A percentile compares a stretch with the other conserved stretches of the same genome.
Evolutionary conservation across 225 moss, liverwort and hornwort species (phyloP).

Genomic region (Polytrichum formosum): DNA sequence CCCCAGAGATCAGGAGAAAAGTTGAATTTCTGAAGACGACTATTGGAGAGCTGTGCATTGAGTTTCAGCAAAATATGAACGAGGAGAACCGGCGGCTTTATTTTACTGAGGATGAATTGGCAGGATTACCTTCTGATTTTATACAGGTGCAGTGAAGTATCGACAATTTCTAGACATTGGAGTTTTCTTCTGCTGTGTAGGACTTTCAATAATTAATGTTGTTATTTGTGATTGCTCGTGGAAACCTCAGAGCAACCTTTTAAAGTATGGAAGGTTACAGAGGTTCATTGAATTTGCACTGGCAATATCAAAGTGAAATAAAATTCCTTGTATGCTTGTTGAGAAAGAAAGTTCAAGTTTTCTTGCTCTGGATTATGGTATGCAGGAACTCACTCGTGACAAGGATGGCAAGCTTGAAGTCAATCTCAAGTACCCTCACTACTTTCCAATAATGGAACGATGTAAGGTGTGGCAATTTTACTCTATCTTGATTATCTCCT

Average conservation of each 20-base stretch:
- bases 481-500: too few relatives aligned
- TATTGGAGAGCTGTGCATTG: constrained; percentile 80
- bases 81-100: constrained; percentile 79
- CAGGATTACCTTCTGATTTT: constrained; percentile 83
- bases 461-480: constrained; percentile 67
- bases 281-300: too few relatives aligned
- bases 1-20: constrained; percentile 68
- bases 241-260: too few relatives aligned
- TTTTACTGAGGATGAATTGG: constrained; percentile 78
- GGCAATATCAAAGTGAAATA: too few relatives aligned
- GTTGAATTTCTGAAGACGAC: constrained; percentile 83
- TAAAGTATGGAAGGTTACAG: too few relatives aligned
- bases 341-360: not conserved
- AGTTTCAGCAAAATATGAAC: constrained; percentile 91
- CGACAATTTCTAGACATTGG: not conserved
- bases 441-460: constrained; percentile 94
- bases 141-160: constrained; percentile 48
- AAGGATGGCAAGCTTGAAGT: constrained; percentile 88
- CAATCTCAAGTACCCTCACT: constrained; percentile 88
- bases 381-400: constrained; percentile 68
- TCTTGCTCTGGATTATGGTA: not conserved
- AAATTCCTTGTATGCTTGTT: too few relatives aligned
- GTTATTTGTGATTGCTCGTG: too few relatives aligned
- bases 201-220: too few relatives aligned
- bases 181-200: not conserved